Base-by-base conservation (phyloP, 441 rosid species). In the Gossypium schwendimanii region DNA sequence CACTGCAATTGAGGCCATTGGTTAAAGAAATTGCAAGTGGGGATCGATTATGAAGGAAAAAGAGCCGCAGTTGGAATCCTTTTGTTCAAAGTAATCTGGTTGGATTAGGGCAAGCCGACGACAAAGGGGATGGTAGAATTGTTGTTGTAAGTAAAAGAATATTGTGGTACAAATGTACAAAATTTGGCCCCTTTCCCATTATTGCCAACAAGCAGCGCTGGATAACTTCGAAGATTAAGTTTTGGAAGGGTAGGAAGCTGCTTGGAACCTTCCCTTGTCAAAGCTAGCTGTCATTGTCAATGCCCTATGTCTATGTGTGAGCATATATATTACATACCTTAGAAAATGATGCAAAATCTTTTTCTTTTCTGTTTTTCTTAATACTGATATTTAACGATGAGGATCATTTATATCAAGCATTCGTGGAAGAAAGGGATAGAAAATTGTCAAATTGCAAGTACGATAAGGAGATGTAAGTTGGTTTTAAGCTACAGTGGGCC, bases 231-330 rank as follows among this genome's bases (percentile, higher is more conserved):
- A 45, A 47, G 4, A 55, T 23, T 1, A 4, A 11, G 17, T 2
- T 39, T 44, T 31, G 8, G 26, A 15, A 26, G 2, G 31, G 26
- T 2, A 20, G 9, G 80, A 81, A 81, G 73, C 15, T 76, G 45
- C 78, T 24, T 12, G 0, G 75, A 31, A 68, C 20, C 70, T 74
- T 74, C 82, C 63, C 23, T 18, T 55, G 78, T 54, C 79, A 45
- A 45, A 31, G 50, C 50, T 4, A 21, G 33, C 11, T 44, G 53
- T 39, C 17, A 2, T 67, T 45, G 4, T 6, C 55, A 20, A 65
- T 12, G 31, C 4, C 53, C n/a, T 12, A 12, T 10, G 33, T 6
- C 4, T 45, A 45, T 0, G 24, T 9, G 5, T 17, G 1, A n/a
- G 1, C 6, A 15, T 15, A 17, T 52, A 10, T 17, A 52, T 12